Base-by-base conservation (phyloP, 495 filamentous ascomycete species). In the Venustampulla echinocandica region DNA sequence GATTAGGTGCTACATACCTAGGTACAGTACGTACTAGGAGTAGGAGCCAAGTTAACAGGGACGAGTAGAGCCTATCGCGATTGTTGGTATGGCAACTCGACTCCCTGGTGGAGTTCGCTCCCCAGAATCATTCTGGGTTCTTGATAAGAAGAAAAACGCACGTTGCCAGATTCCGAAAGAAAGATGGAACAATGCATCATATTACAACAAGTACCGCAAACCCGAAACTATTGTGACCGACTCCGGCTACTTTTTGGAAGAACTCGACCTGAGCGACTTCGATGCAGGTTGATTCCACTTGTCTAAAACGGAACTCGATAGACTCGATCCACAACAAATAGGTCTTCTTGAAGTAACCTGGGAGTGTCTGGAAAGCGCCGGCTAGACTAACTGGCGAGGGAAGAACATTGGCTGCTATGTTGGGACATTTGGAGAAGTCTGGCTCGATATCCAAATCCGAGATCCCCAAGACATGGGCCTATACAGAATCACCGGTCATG, bases 251-350 rank as follows among this genome's bases (percentile, higher is more conserved):
- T 69, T 68, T 52, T 54, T 81, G 3, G 60, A 73, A 1, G 67
- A 75, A 17, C 7, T 30, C 27, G 67, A 80, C 52, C 51, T 71
- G 14, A 65, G 62, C n/a, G 49, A 59, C 2, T 81, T 83, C 43
- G 79, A 83, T 50, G 64, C 76, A 0, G 47, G 61, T 10, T 76
- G 82, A 47, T 82, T 81, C 62, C 71, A 69, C 52, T 67, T 81
- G 48, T 62, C 63, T 1, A 65, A 67, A 1, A 67, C 63, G 9
- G 79, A 83, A 44, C 74, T 77, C 7, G 68, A 64, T 32, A 66
- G 66, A 33, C 74, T 77, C 27, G 77, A 81, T 53, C 77, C 77
- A 1, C 70, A 73, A 57, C 74, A 77, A 32, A 63, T 75, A 14
- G 50, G 72, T 37, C 47, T 72, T 13, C 64, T 81, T 18, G 77